Base-by-base conservation (phyloP, 352 stramenopile species). In the Phytophthora tubulina region DNA sequence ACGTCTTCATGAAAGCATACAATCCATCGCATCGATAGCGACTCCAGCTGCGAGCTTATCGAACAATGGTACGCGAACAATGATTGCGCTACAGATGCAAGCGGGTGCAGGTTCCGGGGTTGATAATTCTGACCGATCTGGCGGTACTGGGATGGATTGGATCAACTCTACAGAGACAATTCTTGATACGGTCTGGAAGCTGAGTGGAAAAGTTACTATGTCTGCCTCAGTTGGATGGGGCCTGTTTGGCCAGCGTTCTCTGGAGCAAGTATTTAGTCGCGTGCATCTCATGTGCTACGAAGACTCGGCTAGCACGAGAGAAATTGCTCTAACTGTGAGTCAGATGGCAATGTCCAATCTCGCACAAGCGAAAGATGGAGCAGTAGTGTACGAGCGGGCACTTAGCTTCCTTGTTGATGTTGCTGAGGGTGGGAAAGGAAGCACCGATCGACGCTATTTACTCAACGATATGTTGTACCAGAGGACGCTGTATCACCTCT, bases 141-240 rank as follows among this genome's bases (percentile, higher is more conserved):
- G 49, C 41, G 63, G 61, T 10, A 71, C 38, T 44, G 86, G 85
- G 10, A 77, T 94, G 71, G 67, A 69, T 9, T 90, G 83, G 82
- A 61, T 82, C 51, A 81, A 84, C 46, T 91, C 84, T 14, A 75
- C 82, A 7, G 79, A 91, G 45, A 63, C 79, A 7, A 77, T 91
- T 61, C 73, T 94, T 14, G 72, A 91, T 30, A 81, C 63, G 1
- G 72, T 92, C 36, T 94, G 87, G 87, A 81, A 78, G 45, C 50
- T 94, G 32, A 86, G 86, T 44, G 84, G 85, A n/a, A 89, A 88
- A 72, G 66, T 85, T 2, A 76, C 70, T n/a, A 69, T 88, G 1
- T 80, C 81, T 6, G 63, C 77, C 10, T 75, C 84, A 1, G 63
- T 78, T 27, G 73, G 70, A 7, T 94, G 85, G 84, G 75, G 72